Conservation (phyloP, 106 monocot species). For the Dactylorhiza incarnata region DNA sequence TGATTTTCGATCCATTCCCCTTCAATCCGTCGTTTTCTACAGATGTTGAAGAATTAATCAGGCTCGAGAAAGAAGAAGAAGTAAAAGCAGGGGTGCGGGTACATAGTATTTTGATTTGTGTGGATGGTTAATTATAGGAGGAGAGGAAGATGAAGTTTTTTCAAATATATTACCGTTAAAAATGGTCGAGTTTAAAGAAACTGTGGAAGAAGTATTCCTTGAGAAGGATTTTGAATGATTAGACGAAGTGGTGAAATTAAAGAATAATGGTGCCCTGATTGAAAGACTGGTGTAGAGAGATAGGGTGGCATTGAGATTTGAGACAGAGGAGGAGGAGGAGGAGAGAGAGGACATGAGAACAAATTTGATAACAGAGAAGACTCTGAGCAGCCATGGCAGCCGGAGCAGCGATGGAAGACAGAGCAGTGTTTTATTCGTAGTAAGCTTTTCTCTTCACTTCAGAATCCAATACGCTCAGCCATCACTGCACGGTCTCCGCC, state of each 20-base stretch:
- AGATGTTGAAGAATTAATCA: not conserved
- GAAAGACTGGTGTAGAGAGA: not conserved
- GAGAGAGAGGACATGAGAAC: not conserved
- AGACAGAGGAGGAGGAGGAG: not conserved
- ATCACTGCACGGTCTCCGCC: too few species aligned
- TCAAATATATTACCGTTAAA: too few species aligned
- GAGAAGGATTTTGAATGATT: not conserved
- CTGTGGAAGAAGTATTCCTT: not conserved
- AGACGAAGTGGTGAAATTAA: not conserved
- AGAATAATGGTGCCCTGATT: not conserved
- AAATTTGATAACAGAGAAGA: not conserved
- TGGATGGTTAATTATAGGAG: not conserved
- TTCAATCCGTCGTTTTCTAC: not conserved
- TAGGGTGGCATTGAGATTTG: not conserved
- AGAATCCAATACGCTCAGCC: too few species aligned
- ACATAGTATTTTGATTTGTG: too few species aligned
- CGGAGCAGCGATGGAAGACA: too few species aligned
- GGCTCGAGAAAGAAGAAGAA: not conserved
- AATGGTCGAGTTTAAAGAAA: too few species aligned
- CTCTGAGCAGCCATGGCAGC: not conserved
- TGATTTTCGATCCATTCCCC: conserved; percentile 37
- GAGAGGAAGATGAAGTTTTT: not conserved
- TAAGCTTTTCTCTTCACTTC: too few species aligned
- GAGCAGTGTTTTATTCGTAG: too few species aligned
- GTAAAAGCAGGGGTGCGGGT: too few species aligned